phyloP scores from a whole-genome alignment of 208 protist species.

The Crithidia acanthocephali region DNA sequence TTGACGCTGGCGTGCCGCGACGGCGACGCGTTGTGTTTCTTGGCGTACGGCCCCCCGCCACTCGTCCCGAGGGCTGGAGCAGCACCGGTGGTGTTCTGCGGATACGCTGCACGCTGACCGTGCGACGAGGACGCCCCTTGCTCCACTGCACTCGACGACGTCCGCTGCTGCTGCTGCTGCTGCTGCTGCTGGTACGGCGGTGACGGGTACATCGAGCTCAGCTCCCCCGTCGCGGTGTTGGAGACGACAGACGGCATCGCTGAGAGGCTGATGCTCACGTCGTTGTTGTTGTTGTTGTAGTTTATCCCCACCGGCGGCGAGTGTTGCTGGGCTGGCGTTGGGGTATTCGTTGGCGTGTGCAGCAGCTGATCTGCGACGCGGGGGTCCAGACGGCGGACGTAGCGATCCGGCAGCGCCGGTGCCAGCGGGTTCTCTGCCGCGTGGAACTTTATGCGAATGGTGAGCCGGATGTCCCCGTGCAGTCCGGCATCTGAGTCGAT shows the following conservation, averaged over 20 bases:
- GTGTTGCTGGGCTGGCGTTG: not conserved
- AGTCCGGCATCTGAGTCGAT: slow-evolving; percentile 83
- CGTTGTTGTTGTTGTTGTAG: slow-evolving; percentile 9
- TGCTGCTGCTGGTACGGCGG: slow-evolving; percentile 1
- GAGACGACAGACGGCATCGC: not conserved
- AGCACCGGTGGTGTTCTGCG: not conserved
- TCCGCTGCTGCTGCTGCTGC: not conserved
- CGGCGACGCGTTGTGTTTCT: not conserved
- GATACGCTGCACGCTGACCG: not conserved
- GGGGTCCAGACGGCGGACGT: slow-evolving; percentile 42
- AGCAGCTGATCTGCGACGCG: slow-evolving; percentile 13
- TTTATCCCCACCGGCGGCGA: not conserved
- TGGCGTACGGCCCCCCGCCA: not conserved
- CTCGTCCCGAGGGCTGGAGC: not conserved
- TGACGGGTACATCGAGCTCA: not conserved
- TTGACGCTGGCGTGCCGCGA: not conserved
- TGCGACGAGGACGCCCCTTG: not conserved
- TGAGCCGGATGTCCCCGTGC: slow-evolving; percentile 87
- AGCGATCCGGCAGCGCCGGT: slow-evolving; percentile 72
- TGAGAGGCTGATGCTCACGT: slow-evolving; percentile 14
- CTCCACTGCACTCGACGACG: not conserved
- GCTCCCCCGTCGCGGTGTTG: not conserved
- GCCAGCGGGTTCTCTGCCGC: slow-evolving; percentile 86
- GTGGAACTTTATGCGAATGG: slow-evolving; percentile 91
- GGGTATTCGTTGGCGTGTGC: not conserved